Conservation (phyloP, 2,329 filamentous ascomycete species). For the Colletotrichum sp. region DNA sequence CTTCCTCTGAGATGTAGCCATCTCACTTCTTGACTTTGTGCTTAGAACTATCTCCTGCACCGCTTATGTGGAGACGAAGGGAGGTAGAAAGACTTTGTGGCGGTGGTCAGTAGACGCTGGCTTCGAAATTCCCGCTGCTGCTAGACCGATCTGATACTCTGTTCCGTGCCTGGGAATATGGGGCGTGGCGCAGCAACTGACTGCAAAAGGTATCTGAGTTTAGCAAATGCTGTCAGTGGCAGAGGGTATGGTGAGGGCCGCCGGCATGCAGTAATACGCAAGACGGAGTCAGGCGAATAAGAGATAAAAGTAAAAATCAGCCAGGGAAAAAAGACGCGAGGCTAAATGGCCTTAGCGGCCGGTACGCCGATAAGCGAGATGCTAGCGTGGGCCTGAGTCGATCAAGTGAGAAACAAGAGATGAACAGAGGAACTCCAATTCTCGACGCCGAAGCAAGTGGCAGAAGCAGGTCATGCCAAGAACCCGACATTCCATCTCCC, state of each 20-base stretch:
- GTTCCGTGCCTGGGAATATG: background rate
- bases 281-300: background rate
- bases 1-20: conserved; percentile 36
- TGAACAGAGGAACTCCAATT: background rate
- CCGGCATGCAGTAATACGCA: background rate
- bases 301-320: conserved; percentile 7
- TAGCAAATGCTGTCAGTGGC: background rate
- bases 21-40: background rate
- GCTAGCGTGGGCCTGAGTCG: background rate
- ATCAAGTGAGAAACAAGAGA: background rate
- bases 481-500: background rate
- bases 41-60: background rate
- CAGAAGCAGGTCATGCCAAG: background rate
- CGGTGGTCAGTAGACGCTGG: background rate
- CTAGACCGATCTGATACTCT: background rate
- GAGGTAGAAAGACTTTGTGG: background rate
- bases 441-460: background rate
- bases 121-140: background rate
- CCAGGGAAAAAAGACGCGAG: background rate
- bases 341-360: conserved; percentile 17
- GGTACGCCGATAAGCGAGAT: conserved; percentile 17
- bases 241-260: background rate
- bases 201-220: background rate
- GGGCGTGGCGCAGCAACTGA: background rate
- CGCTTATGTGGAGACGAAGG: background rate